Evolutionary conservation across 306 rosid species (phyloP).

Genomic region (Begonia fuchsioides): DNA sequence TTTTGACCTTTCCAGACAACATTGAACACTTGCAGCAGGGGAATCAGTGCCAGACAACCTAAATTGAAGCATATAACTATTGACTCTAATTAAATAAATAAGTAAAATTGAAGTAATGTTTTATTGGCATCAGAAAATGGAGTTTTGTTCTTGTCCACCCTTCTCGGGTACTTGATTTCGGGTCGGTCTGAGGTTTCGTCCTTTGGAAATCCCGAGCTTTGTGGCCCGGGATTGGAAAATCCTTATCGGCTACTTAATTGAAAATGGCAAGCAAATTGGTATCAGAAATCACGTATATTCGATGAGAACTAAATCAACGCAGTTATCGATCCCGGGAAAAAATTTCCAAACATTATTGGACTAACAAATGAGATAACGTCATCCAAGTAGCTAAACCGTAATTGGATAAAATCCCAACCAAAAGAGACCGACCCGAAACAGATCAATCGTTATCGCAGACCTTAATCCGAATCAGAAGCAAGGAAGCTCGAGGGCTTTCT

Average conservation of each 20-base stretch:
- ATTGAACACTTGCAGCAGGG: no score
- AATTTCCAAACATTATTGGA: conserved; percentile 5
- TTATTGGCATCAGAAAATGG: no score
- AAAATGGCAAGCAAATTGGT: background rate
- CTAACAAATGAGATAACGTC: conserved; percentile 4
- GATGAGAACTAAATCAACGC: background rate
- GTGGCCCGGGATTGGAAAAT: conserved; percentile 73
- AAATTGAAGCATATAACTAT: no score
- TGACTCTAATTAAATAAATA: no score
- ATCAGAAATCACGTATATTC: background rate
- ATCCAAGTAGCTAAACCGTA: conserved; percentile 8
- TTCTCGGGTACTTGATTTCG: conserved; percentile 30
- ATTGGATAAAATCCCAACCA: conserved; percentile 1
- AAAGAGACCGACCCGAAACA: conserved; percentile 13
- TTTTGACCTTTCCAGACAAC: no score
- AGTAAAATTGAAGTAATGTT: no score
- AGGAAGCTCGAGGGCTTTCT: conserved; percentile 72
- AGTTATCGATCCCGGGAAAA: conserved; percentile 1
- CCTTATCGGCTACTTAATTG: no score
- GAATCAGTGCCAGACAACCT: no score
- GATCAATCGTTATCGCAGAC: conserved; percentile 7
- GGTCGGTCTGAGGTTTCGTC: conserved; percentile 97
- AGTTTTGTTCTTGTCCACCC: no score
- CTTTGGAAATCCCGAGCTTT: conserved; percentile 73
- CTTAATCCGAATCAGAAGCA: conserved; percentile 37